Conservation (phyloP, 2,329 filamentous ascomycete species). For the Sordariomycetes sp. region DNA sequence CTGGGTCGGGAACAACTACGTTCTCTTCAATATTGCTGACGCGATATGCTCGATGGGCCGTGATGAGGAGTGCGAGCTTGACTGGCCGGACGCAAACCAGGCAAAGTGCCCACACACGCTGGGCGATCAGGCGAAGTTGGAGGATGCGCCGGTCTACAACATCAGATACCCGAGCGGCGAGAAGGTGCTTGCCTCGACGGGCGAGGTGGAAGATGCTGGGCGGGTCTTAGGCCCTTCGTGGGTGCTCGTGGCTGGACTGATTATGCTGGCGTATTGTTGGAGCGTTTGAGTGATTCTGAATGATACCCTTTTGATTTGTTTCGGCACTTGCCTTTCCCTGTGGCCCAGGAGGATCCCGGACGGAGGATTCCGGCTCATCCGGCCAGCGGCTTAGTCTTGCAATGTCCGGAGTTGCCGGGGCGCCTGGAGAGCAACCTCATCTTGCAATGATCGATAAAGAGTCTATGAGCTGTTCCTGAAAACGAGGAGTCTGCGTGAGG, state of each 20-base stretch:
- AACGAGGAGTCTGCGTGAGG: no score
- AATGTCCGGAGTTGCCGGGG: no score
- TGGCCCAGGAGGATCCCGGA: no score
- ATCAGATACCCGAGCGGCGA: conserved; percentile 35
- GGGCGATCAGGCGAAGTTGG: conserved; percentile 24
- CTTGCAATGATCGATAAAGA: no score
- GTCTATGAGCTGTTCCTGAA: no score
- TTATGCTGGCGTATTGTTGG: not conserved
- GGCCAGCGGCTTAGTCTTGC: no score
- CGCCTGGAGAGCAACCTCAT: no score
- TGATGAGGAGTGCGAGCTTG: conserved; percentile 35
- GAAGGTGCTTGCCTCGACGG: conserved; percentile 23
- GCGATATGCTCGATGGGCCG: conserved; percentile 33
- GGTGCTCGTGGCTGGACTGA: not conserved
- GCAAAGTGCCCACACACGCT: conserved; percentile 31
- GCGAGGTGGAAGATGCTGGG: conserved; percentile 5
- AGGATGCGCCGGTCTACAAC: conserved; percentile 32
- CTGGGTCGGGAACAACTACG: conserved; percentile 39
- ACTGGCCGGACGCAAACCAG: conserved; percentile 34
- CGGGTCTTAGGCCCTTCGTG: not conserved
- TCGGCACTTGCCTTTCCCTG: no score
- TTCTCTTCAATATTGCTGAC: conserved; percentile 42
- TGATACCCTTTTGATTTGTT: not conserved
- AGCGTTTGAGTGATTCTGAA: not conserved
- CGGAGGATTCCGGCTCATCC: no score